These are phyloP conservation scores for Aspergillus sp. DNA, from an alignment of 2,329 filamentous ascomycete species.

Conservation along the genomic window DNA sequence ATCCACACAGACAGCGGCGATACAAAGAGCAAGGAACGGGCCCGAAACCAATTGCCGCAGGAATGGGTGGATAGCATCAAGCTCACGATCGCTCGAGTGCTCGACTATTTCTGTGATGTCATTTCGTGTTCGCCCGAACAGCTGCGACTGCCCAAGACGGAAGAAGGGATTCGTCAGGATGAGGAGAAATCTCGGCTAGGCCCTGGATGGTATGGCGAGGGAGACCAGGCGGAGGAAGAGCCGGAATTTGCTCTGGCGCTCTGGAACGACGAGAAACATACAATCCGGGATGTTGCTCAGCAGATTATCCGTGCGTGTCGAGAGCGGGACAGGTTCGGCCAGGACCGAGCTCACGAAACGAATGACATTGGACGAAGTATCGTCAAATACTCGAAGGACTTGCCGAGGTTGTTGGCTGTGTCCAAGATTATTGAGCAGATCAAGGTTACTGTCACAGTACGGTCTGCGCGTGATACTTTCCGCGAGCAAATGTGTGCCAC, in stretches of 20 bases:
- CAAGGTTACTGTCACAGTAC: slow-evolving; percentile 90
- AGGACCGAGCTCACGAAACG: slow-evolving; percentile 76
- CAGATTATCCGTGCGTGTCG: slow-evolving; percentile 88
- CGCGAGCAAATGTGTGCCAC: slow-evolving; percentile 98
- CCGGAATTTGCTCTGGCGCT: slow-evolving; percentile 79
- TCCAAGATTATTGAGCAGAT: slow-evolving; percentile 89
- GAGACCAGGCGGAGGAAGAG: slow-evolving; percentile 57
- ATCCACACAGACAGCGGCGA: slow-evolving; percentile 70
- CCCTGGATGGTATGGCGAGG: slow-evolving; percentile 65
- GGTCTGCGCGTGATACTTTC: slow-evolving; percentile 90
- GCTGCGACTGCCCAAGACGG: slow-evolving; percentile 77
- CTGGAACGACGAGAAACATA: slow-evolving; percentile 99
- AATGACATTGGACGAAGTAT: slow-evolving; percentile 85
- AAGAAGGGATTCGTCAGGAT: slow-evolving; percentile 74
- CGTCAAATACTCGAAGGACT: slow-evolving; percentile 68
- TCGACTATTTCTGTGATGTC: slow-evolving; percentile 97
- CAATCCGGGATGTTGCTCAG: slow-evolving; percentile 80
- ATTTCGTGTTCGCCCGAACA: slow-evolving; percentile 98
- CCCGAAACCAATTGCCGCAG: slow-evolving; percentile 65
- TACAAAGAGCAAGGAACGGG: slow-evolving; percentile 47
- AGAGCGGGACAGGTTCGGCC: slow-evolving; percentile 64
- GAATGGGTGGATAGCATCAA: slow-evolving; percentile 74
- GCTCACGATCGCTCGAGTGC: slow-evolving; percentile 76
- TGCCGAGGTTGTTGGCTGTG: slow-evolving; percentile 69
- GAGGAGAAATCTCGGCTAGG: slow-evolving; percentile 74